Evolutionary conservation across 192 early-diverging fungal species (phyloP), one percentile per base, ranked within the genome.

Genomic region (Backusella luteola): DNA sequence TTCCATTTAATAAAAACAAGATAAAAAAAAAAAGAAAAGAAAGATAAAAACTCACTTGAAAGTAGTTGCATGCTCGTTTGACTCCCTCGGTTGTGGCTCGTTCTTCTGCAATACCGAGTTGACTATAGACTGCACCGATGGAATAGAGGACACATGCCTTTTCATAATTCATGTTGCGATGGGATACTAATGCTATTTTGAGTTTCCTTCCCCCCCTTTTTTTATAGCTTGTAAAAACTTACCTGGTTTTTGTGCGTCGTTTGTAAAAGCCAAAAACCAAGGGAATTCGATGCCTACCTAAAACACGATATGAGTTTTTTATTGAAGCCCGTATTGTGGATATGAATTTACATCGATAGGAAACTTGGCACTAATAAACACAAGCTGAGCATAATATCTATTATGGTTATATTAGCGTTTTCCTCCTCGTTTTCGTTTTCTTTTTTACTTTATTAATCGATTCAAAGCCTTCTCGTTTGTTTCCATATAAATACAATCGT

Each of bases 321-420:
- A 29, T 29, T 29, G 29, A 29, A 29, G 29, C 29, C 1, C 29
- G 29, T 29, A 29, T 29, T 29, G 29, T 1, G 29, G 29, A 29
- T 0, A 84, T 75, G 84, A 73, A 74, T 89, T 76, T 86, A 94
- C 93, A 81, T 96, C 94, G 17, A 93, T 93, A 6, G 93, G 92
- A 73, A 97, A 97, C 82, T 96, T 98, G 67, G 91, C 88, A 53
- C 91, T 80, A 39, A 96, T 89, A 79, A 92, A 92, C 19, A 90
- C 89, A 29, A 98, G 86, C 80, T 98, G 96, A 1, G 89, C 94
- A 80, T 94, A 94, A 80, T 97, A 97, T 80, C 92, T 93, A 73
- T 34, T 29, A 29, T 29, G 29, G 29, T 29, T 29, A 29, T 29
- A 29, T 29, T 29, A 29, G 29, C 29, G 29, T 29, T 29, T 29